Evolutionary conservation across 192 early-diverging fungal genomes (phyloP).

Genomic region (Gonapodya sp.): DNA sequence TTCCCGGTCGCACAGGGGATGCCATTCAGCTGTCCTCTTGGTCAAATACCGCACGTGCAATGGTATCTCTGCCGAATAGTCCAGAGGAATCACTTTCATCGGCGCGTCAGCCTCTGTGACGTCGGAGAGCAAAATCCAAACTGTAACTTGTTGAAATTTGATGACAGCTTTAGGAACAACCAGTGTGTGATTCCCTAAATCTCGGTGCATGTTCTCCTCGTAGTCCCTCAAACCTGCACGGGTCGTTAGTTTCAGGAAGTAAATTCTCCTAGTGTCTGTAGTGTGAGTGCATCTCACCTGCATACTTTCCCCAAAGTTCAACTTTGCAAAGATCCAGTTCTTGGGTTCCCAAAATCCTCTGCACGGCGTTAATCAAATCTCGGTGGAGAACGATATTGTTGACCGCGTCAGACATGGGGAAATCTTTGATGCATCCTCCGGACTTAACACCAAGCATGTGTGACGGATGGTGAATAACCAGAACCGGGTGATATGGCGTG

Average conservation of each 20-base stretch:
- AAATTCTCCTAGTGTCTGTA: neutral
- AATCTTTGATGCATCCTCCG: neutral
- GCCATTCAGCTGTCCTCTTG: neutral
- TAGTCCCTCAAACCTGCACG: neutral
- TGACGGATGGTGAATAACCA: neutral
- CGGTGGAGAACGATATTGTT: neutral
- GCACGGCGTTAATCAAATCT: neutral
- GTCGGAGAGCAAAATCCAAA: constrained; percentile 8
- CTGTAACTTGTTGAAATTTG: neutral
- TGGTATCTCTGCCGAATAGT: neutral
- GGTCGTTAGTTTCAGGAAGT: neutral
- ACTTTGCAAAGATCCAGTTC: constrained; percentile 6
- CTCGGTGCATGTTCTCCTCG: neutral
- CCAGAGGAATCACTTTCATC: neutral
- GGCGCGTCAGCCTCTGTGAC: constrained; percentile 7
- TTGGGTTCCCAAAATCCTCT: neutral
- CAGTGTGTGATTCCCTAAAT: neutral
- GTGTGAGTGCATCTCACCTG: neutral
- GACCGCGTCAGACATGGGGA: neutral
- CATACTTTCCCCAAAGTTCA: constrained; percentile 2
- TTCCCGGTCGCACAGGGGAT: neutral
- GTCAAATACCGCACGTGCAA: neutral
- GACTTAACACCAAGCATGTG: neutral
- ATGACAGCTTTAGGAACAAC: neutral
- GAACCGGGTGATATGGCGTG: neutral